A percentile compares a stretch with the other conserved stretches of the same genome.
phyloP scores from a whole-genome alignment of 1,284 basidiomycete species.

The Porogramme epimiltina region DNA sequence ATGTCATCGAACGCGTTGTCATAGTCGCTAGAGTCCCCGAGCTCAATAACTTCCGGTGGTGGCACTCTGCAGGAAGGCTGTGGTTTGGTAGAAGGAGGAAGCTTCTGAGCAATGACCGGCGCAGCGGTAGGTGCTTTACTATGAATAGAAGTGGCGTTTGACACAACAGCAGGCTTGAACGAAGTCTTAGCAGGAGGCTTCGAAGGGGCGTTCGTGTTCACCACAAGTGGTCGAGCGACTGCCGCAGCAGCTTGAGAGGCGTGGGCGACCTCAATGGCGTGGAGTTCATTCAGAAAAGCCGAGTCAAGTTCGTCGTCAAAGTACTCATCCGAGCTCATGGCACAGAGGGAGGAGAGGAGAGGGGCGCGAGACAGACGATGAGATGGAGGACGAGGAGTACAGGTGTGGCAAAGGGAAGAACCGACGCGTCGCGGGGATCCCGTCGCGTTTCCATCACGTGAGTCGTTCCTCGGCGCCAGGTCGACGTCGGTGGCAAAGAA shows the following conservation, averaged over 20 bases:
- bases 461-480: not conserved
- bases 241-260: constrained; percentile 2
- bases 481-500: too few species aligned
- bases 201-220: constrained; percentile 17
- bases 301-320: constrained; percentile 61
- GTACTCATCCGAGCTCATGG: constrained; percentile 70
- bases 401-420: constrained; percentile 10
- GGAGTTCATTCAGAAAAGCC: constrained; percentile 52
- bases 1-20: constrained; percentile 47
- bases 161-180: too few species aligned
- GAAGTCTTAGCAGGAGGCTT: constrained; percentile 1
- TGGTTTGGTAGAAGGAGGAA: not conserved
- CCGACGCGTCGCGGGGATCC: constrained; percentile 17
- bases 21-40: constrained; percentile 46
- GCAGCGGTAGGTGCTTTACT: too few species aligned
- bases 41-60: constrained; percentile 28
- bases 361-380: not conserved
- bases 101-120: too few species aligned
- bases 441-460: constrained; percentile 19
- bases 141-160: too few species aligned
- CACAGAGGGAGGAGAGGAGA: not conserved
- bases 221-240: constrained; percentile 17
- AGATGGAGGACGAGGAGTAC: not conserved
- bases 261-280: constrained; percentile 67
- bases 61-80: constrained; percentile 6